Evolutionary conservation across 1,139 yeast species (phyloP), one percentile per base, ranked within the genome.

Genomic region (Nakaseomyces nivariensis): DNA sequence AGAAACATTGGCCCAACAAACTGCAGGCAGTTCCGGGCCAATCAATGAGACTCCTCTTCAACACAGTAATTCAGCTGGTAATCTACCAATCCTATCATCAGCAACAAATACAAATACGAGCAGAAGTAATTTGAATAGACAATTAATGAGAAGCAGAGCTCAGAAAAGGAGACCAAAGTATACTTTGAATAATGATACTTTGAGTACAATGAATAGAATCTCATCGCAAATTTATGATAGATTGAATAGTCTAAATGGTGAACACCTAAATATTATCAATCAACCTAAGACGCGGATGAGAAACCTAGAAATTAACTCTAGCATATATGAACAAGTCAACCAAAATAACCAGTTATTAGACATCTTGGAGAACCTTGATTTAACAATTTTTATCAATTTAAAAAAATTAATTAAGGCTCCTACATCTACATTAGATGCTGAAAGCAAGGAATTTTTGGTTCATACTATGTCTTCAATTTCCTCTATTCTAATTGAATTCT

Each of bases 401-500:
- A 52, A 51, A 43, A 45, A 49, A 32, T 48, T 56, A 37, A 48
- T 57, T 5, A 51, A 50, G 41, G 37, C 43, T 11, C 55, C 57
- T 8, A 48, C 53, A 7, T 46, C 47, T 9, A 36, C 46, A 7
- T 25, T 56, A 11, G 66, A 63, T 51, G 46, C 52, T 17, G 67
- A 63, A 50, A 60, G 64, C 37, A 58, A 58, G 50, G 67, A 64
- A 42, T 60, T 64, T 48, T 54, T 64, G 33, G 57, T 57, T 45
- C 67, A 64, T 48, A 57, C 66, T 1, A 56, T 63, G 53, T 52
- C 60, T 4, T 56, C 65, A 1, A 56, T 58, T 2, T 58, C 66
- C 5, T 51, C 58, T 5, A 72, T 83, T 22, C 75, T 88, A 9
- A 73, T 82, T 37, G 95, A 87, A 49, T 87, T 86, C 62, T 78